Base-by-base conservation (phyloP, 1,139 yeast species). In the Pichia sp. region DNA sequence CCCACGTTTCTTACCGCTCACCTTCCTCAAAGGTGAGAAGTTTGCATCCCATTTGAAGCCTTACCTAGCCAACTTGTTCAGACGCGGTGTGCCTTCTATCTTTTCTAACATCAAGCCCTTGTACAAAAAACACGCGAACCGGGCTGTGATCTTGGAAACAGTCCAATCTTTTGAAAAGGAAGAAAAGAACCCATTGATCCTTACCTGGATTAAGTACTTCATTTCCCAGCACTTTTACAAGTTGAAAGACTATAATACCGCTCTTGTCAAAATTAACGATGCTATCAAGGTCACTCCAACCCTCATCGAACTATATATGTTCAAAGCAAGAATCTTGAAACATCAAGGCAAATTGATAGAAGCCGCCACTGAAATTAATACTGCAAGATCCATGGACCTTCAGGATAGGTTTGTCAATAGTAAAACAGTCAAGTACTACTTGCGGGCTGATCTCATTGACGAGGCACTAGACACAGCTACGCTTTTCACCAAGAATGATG, bases 391-490 rank as follows among this genome's bases (percentile, higher is more conserved):
- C 55, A 72, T 87, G 56, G 97, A 95, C 67, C 76, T 87, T 58
- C 96, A 90, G 69, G 99, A 93, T 70, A 78, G 99, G 62, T 93
- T 89, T 67, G 81, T 93, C 67, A 95, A 93, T 71, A 82, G 96
- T 56, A 92, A 90, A 68, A 77, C 96, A 11, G 88, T 89, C 51
- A 90, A 90, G 68, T 93, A 93, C 66, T 81, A 79, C 56, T 72
- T 93, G 57, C 80, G 98, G 64, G 93, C 95, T n/a, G 81, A 88
- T 65, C 72, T 80, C 56, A 77, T 89, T 29, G 87, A 87, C 41
- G 82, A 85, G 60, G 98, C 97, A 2, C 79, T 87, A 46, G 84
- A 81, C 55, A 74, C 82, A 43, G 85, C 89, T 43, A 84, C 95
- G 2, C 72, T 90, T 54, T 95, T 93, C 74, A 90, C 98, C 36